Conservation (phyloP, 2,329 filamentous ascomycete genomes). For the Eurotiales sp. region DNA sequence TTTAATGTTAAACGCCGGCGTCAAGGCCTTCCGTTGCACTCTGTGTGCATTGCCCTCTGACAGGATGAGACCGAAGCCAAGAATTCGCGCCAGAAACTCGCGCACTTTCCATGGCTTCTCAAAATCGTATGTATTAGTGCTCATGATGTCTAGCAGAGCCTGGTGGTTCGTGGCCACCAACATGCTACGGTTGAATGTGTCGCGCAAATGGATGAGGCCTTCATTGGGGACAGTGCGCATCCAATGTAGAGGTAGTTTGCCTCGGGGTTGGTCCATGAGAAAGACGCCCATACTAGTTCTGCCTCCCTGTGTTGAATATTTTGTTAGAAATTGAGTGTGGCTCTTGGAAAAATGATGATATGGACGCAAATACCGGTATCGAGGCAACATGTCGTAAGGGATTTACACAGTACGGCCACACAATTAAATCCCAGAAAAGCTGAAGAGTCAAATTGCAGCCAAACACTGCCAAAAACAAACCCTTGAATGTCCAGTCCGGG, state of each 20-base stretch:
- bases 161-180: conserved; percentile 33
- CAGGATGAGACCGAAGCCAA: conserved; percentile 51
- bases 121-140: conserved; percentile 52
- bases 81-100: conserved; percentile 45
- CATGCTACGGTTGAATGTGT: conserved; percentile 40
- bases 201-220: conserved; percentile 52
- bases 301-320: not conserved
- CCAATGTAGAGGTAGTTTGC: conserved; percentile 39
- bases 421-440: conserved; percentile 36
- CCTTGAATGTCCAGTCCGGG: conserved; percentile 22
- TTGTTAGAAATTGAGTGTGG: not conserved
- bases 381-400: conserved; percentile 50
- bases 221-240: conserved; percentile 52
- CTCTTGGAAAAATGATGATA: not conserved
- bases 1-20: conserved; percentile 35
- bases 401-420: conserved; percentile 51
- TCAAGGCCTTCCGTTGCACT: conserved; percentile 41
- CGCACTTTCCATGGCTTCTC: conserved; percentile 47
- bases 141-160: conserved; percentile 50
- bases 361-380: conserved; percentile 42
- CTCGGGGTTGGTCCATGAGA: conserved; percentile 32
- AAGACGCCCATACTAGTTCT: conserved; percentile 12
- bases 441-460: conserved; percentile 24
- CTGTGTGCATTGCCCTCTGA: conserved; percentile 50
- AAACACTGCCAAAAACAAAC: conserved; percentile 20